These are phyloP conservation scores for Pichia sp. DNA, from an alignment of 1,139 yeast genomes.

Conservation along the genomic window DNA sequence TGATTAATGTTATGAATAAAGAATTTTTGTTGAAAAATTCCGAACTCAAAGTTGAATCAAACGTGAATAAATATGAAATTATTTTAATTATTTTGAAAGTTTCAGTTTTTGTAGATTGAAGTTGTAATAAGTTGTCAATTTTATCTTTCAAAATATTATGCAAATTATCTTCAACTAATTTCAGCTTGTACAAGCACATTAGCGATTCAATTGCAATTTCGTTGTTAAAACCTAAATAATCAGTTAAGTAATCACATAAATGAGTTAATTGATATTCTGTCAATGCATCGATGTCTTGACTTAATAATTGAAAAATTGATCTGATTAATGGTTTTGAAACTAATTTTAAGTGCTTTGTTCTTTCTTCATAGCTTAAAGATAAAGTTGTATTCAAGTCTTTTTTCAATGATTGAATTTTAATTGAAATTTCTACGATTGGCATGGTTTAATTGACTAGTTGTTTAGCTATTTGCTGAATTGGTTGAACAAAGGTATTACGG, in stretches of 20 bases:
- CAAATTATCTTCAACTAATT: not conserved
- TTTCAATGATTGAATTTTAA: not conserved
- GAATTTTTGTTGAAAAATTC: conserved; percentile 19
- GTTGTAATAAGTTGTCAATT: conserved; percentile 18
- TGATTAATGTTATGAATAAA: conserved; percentile 16
- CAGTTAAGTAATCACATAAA: conserved; percentile 1
- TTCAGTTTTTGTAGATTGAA: conserved; percentile 13
- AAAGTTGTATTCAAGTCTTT: not conserved
- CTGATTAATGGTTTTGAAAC: conserved; percentile 7
- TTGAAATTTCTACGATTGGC: not conserved
- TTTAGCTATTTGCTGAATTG: not conserved
- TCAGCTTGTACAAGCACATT: conserved; percentile 5
- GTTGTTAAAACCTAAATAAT: conserved; percentile 6
- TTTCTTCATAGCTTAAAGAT: not conserved
- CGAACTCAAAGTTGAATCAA: conserved; percentile 15
- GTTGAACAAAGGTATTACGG: too few relatives aligned
- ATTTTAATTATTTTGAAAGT: conserved; percentile 14
- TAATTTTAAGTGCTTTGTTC: conserved; percentile 1
- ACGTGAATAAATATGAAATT: conserved; percentile 20
- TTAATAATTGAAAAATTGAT: not conserved
- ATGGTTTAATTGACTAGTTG: not conserved
- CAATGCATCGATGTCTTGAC: not conserved
- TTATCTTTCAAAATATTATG: conserved; percentile 5
- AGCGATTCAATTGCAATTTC: conserved; percentile 5
- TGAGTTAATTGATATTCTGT: not conserved